These are phyloP conservation scores for Kluyveromyces starmeri DNA, from an alignment of 805 yeast genomes.

Conservation along the genomic window DNA sequence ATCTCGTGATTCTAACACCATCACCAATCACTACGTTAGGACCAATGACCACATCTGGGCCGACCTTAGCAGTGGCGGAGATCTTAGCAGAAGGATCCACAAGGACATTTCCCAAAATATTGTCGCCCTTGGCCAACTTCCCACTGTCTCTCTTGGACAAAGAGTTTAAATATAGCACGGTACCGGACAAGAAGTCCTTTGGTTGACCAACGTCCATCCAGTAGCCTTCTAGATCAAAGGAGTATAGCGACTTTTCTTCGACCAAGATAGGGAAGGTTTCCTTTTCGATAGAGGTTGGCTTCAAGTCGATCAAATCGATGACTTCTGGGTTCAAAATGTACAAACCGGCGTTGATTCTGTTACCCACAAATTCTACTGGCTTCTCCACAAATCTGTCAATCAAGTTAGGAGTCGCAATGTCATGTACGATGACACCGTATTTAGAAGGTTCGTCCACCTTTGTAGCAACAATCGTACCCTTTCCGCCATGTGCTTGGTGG, in stretches of 20 bases:
- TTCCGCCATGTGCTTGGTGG: conserved; percentile 95
- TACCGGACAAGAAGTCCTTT: conserved; percentile 96
- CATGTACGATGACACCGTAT: conserved; percentile 98
- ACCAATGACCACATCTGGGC: conserved; percentile 97
- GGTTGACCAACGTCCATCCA: conserved; percentile 99
- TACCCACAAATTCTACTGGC: conserved; percentile 98
- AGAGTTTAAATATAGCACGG: conserved; percentile 83
- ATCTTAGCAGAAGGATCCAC: conserved; percentile 93
- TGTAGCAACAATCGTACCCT: conserved; percentile 97
- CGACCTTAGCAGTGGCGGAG: conserved; percentile 87
- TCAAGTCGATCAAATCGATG: conserved; percentile 90
- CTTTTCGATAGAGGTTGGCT: conserved; percentile 98
- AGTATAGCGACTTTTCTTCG: conserved; percentile 78
- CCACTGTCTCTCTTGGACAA: conserved; percentile 72
- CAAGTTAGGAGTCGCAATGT: conserved; percentile 87
- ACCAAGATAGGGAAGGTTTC: conserved; percentile 98
- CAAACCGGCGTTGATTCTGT: conserved; percentile 99
- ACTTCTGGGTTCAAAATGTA: conserved; percentile 97
- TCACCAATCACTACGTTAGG: conserved; percentile 94
- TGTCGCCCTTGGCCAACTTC: conserved; percentile 58
- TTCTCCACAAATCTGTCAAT: conserved; percentile 98
- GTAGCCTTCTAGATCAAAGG: conserved; percentile 97
- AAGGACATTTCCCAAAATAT: conserved; percentile 82
- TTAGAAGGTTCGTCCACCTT: conserved; percentile 99
- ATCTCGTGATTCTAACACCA: conserved; percentile 96